Percentiles rank a stretch among this genome's conserved stretches.
phyloP scores from a whole-genome alignment of 495 filamentous ascomycete species.

The Extremus antarcticus region DNA sequence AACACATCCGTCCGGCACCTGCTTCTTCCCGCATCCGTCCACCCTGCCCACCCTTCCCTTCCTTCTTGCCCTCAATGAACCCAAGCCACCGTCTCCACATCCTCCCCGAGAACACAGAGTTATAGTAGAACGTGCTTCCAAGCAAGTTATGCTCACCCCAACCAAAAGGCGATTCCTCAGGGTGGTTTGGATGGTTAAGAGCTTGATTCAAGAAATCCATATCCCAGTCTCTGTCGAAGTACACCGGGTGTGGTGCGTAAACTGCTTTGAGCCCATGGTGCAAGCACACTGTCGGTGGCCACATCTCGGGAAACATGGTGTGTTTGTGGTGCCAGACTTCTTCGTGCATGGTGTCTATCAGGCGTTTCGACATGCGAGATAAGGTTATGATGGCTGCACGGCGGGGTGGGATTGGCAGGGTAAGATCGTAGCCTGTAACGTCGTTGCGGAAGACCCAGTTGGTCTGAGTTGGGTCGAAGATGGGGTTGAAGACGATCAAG shows the following conservation, averaged over 20 bases:
- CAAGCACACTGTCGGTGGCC: constrained; percentile 29
- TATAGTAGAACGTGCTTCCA: constrained; percentile 41
- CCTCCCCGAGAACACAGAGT: constrained; percentile 34
- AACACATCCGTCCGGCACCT: constrained; percentile 29
- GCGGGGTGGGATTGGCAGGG: constrained; percentile 29
- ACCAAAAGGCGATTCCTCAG: constrained; percentile 33
- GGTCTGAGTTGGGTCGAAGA: constrained; percentile 33
- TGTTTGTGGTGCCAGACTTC: constrained; percentile 29
- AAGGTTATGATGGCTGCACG: constrained; percentile 35
- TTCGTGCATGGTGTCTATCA: constrained; percentile 31
- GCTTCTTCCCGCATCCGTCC: constrained; percentile 28
- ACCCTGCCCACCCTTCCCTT: constrained; percentile 35
- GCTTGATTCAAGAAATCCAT: constrained; percentile 26
- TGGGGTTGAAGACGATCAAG: constrained; percentile 41
- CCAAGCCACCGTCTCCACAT: constrained; percentile 41
- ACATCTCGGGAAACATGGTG: constrained; percentile 37
- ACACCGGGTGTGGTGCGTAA: constrained; percentile 38
- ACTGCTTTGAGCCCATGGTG: constrained; percentile 36
- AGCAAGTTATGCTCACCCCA: constrained; percentile 42
- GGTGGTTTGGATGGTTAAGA: constrained; percentile 36
- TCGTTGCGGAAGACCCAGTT: constrained; percentile 37
- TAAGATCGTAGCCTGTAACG: constrained; percentile 31
- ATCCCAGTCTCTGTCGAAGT: constrained; percentile 42
- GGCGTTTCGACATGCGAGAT: constrained; percentile 28
- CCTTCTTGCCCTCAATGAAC: constrained; percentile 30